Evolutionary conservation across 1,139 yeast species (phyloP), one percentile per base, ranked within the genome.

Genomic region (Hemisphaericaspora xylofermentans): DNA sequence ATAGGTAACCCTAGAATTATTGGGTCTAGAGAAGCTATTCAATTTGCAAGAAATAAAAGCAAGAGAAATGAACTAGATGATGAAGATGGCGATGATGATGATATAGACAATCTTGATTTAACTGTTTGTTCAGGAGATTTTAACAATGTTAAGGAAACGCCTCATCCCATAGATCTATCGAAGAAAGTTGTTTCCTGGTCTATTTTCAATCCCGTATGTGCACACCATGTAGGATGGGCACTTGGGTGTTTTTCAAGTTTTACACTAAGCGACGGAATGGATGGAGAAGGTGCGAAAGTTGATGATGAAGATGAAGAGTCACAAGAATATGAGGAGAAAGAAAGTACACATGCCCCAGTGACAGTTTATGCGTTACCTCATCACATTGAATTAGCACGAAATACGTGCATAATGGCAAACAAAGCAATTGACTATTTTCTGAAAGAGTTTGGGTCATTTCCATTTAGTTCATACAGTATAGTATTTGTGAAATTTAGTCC

Each of bases 201-300:
- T 29, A 74, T 93, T 18, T 84, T 82, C 56, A 86, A 84, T 42
- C 96, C 98, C 0, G 86, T 89, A 0, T 83, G 95, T 38, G 89
- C 98, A 0, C 97, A 91, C 51, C 97, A 91, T 61, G 74, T 94
- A n/a, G 98, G 98, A 0, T 93, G 96, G 84, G 91, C 96, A 0
- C 77, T 88, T 2, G 99, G 98, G 0, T 84, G 96, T 4, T 94
- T 93, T 61, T 82, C 82, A 29, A 73, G 70, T 46, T 72, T 76
- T 31, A 77, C 78, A 14, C 61, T 80, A 33, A 66, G 80, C 15
- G 76, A 70, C 15, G 39, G 43, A 1, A 37, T 53, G 36, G 50
- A 74, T 45, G 53, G 56, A 37, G 54, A 64, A 6, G 66, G 66
- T 2, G 12, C 26, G 2, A 13, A 36, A 19, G 33, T 29, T 5